Percentiles rank a stretch among this genome's conserved stretches.
These are phyloP conservation scores for Cercospora beticola DNA, from an alignment of 2,329 filamentous ascomycete genomes.

Conservation along the genomic window DNA sequence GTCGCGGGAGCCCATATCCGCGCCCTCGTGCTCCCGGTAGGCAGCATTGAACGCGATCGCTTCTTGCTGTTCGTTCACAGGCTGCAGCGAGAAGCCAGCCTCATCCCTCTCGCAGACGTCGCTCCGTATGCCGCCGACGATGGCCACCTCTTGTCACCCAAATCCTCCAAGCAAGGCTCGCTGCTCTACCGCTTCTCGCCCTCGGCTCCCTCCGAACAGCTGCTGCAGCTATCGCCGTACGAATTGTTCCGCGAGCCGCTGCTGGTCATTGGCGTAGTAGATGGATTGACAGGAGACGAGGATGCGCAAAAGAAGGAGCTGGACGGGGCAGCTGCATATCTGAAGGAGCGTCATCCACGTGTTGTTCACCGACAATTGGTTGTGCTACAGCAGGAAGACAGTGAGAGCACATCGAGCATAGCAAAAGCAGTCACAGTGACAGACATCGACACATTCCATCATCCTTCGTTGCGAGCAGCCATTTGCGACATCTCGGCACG, in stretches of 20 bases:
- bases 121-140: constrained; percentile 18
- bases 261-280: constrained; percentile 78
- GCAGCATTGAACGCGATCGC: constrained; percentile 76
- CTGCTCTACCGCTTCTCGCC: constrained; percentile 87
- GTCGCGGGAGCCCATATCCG: constrained; percentile 88
- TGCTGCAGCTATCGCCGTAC: constrained; percentile 79
- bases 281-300: constrained; percentile 63
- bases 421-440: constrained; percentile 24
- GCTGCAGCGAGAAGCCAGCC: constrained; percentile 74
- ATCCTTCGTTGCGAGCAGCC: constrained; percentile 43
- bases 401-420: constrained; percentile 11
- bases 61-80: constrained; percentile 78
- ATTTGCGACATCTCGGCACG: constrained; percentile 48
- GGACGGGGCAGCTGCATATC: constrained; percentile 29
- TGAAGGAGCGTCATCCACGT: constrained; percentile 36
- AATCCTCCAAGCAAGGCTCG: constrained; percentile 80
- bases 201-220: constrained; percentile 74
- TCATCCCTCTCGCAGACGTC: constrained; percentile 48
- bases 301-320: constrained; percentile 47
- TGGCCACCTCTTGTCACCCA: constrained; percentile 62
- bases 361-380: constrained; percentile 37
- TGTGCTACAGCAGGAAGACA: constrained; percentile 23
- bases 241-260: constrained; percentile 86
- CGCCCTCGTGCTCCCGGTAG: constrained; percentile 81
- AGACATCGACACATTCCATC: constrained; percentile 19